phyloP scores from a whole-genome alignment of 805 yeast genomes.

The Ogataea methylovora region DNA sequence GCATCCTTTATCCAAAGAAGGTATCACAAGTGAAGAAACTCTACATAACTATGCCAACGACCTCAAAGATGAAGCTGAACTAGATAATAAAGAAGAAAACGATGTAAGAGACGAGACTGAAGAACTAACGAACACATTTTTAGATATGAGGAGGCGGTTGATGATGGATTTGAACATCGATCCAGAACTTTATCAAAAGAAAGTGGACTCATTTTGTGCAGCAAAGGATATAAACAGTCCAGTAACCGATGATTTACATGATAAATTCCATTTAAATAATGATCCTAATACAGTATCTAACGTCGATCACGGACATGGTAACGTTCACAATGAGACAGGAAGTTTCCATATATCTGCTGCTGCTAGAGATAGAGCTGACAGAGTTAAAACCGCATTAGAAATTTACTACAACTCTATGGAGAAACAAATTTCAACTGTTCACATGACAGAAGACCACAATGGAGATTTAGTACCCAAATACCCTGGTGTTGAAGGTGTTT shows the following conservation, averaged over 20 bases:
- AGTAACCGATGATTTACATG: background rate
- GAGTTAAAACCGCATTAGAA: conserved; percentile 39
- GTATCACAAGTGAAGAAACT: too few relatives aligned
- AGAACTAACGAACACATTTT: background rate
- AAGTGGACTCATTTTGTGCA: conserved; percentile 3
- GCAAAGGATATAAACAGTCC: conserved; percentile 1
- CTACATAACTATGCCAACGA: too few relatives aligned
- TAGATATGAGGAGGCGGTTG: conserved; percentile 28
- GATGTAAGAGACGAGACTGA: conserved; percentile 4
- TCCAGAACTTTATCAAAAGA: conserved; percentile 13
- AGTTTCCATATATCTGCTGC: background rate
- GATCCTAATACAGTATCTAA: background rate
- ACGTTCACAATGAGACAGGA: background rate
- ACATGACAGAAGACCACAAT: conserved; percentile 11
- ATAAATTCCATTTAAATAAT: background rate
- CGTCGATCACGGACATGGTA: background rate
- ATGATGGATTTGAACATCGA: conserved; percentile 37
- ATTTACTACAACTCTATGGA: conserved; percentile 43
- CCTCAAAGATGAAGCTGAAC: too few relatives aligned
- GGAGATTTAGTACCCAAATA: conserved; percentile 16
- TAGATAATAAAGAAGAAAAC: background rate
- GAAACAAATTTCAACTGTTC: conserved; percentile 26
- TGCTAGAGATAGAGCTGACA: conserved; percentile 35
- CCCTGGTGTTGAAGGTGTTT: conserved; percentile 56
- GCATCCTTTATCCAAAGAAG: too few relatives aligned